Evolutionary conservation across 768 basidiomycete genomes (phyloP), one percentile per base, ranked within the genome.

Genomic region (Psilocybe cubensis): DNA sequence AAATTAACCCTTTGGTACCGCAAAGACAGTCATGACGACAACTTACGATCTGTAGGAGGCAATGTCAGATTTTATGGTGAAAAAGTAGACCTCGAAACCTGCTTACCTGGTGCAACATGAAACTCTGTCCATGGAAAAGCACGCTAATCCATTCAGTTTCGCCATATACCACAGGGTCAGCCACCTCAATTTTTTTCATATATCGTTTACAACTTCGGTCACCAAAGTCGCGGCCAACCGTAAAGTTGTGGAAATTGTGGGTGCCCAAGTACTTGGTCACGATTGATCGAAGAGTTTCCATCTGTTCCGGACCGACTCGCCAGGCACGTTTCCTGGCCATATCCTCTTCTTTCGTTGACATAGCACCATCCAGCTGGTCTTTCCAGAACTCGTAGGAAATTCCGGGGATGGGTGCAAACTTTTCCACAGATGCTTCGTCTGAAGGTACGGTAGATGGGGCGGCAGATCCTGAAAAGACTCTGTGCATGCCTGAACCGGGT

Each of bases 211-310:
- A 89, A 57, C 90, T 92, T 18, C 85, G 80, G 69, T 98, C 96
- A 4, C 81, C 74, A 72, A 90, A 94, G 46, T 92, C 92, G 44
- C 90, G 85, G 2, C 87, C 91, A 50, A 98, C 86, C 0, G 97
- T 98, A 66, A 96, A 98, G 69, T 98, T 98, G 73, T 97, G 95
- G 72, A 96, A 99, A 71, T 98, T 98, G 72, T 97, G 95, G 2
- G 93, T 92, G 6, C 92, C 96, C 62, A 90, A 82, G 66, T 86
- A 98, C 66, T 79, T 84, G 51, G 79, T 76, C 4, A 87, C 84
- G 1, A 83, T 71, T 12, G 70, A 73, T 52, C 88, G 79, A 25
- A 97, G 75, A 31, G 72, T 66, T 45, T 79, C 80, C 23, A 97
- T 58, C 21, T 84, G 81, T 8, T 79, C 80, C 2, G 75, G 41